Base-by-base conservation (phyloP, 176 grass and related monocot genomes). In the Themeda triandra region DNA sequence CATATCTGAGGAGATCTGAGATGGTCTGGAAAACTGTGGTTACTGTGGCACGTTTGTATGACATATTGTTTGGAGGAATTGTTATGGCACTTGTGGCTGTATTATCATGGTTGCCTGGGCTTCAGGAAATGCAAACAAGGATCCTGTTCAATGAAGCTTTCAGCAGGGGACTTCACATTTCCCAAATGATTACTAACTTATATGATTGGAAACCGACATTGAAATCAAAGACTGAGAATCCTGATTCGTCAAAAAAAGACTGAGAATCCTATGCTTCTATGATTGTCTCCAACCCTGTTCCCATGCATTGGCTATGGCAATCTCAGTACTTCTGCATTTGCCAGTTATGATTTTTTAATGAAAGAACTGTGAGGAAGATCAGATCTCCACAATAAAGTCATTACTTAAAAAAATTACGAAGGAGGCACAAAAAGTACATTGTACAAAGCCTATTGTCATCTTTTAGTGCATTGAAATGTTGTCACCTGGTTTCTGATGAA, bases 101-200 rank as follows among this genome's bases (percentile, higher is more conserved):
- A 77, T 69, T 98, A 76, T 93, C 95, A 35, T 98, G 95, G 95
- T 86, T 98, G 80, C 95, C 95, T 84, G 95, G 95, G 74, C 86
- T 95, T 37, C 95, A 92, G 49, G 92, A 95, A 87, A 98, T 98
- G 95, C 95, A 98, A 73, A 98, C 95, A 65, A 98, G 95, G 79
- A 98, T 98, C 80, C 76, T 98, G 21, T 98, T 98, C 76, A 98
- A 95, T 80, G 92, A 98, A 86, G 95, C 95, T 67, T 98, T 98
- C 39, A 98, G 95, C 86, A 81, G 92, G 33, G 95, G 95, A 59
- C 92, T 98, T 45, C 87, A 98, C 65, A 92, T 98, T 82, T 93
- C 91, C 33, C 92, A 92, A 27, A 95, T 98, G 79, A 66, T 98
- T 77, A 95, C 95, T 60, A 18, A 66, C 41, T 72, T 72, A 27